Base-by-base conservation (phyloP, 2,329 filamentous ascomycete species). In the Dactylellina sp. region DNA sequence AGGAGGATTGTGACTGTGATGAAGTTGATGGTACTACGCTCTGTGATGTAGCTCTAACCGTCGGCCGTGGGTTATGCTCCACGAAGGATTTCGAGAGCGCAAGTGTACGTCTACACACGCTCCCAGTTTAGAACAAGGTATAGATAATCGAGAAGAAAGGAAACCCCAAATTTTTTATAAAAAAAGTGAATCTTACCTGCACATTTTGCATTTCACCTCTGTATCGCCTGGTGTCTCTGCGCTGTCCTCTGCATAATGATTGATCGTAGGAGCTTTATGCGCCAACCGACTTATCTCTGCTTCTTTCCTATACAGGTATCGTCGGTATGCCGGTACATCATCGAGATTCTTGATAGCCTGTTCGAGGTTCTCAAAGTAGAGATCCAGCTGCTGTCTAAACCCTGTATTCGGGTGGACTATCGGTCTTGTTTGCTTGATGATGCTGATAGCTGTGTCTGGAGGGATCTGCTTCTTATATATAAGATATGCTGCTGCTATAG, bases 331-430 rank as follows among this genome's bases (percentile, higher is more conserved):
- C 0, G 92, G 90, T 50, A 93, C 86, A 7, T 84, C 83, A 76
- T 91, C 89, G 59, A 91, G 83, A 76, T 88, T 84, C 20, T 84
- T 39, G 44, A 83, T 83, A 2, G 83, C 86, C 0, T 93, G 91
- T 77, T 89, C 94, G 50, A 88, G 88, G 91, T 97, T 97, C 76
- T 89, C 84, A 84, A 92, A 90, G 84, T 94, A 99, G 61, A 98
- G 84, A 77, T 90, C 85, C 3, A 99, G 85, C 81, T 99, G 95
- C 56, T 88, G 84, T 88, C 94, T 93, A 84, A 99, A 99, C 25
- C 93, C 94, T 32, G 88, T 84, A 80, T 99, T 99, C 2, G 95
- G 95, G 79, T 96, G 92, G 74, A 90, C 93, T 62, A 95, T 86
- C 14, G 90, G 87, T 40, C 94, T 88, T 46, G 86, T 86, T 79